These are phyloP conservation scores for Citrullus mucosospermus DNA, from an alignment of 306 rosid species.

Conservation along the genomic window DNA sequence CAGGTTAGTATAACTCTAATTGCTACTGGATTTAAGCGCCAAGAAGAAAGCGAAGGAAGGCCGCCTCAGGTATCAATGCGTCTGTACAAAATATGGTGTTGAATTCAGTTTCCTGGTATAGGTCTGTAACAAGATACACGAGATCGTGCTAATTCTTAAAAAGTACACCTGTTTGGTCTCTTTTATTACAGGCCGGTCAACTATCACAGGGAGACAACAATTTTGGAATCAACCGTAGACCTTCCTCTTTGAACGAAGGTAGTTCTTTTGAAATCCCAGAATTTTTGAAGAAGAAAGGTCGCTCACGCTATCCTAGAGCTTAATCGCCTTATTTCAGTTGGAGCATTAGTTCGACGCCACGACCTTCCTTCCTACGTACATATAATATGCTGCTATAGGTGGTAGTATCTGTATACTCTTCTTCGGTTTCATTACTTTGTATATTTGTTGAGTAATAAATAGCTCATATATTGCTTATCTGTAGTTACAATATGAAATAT, in stretches of 20 bases:
- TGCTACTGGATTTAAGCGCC: constrained; percentile 99
- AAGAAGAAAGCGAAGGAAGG: constrained; percentile 83
- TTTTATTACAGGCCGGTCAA: constrained; percentile 45
- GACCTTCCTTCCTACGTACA: background rate
- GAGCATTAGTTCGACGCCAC: background rate
- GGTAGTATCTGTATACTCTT: constrained; percentile 3
- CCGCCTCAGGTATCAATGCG: constrained; percentile 43
- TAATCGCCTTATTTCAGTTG: constrained; percentile 8
- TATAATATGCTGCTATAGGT: constrained; percentile 3
- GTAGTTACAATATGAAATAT: background rate
- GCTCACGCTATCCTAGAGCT: constrained; percentile 85
- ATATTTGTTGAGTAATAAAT: constrained; percentile 6
- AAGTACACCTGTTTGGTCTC: background rate
- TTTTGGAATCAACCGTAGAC: constrained; percentile 42
- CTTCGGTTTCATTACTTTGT: background rate
- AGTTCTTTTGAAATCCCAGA: constrained; percentile 79
- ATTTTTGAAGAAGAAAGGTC: constrained; percentile 92
- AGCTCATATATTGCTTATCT: constrained; percentile 1
- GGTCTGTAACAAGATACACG: background rate
- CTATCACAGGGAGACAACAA: constrained; percentile 41
- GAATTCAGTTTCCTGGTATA: background rate
- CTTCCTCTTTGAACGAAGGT: constrained; percentile 48
- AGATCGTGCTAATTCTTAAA: background rate
- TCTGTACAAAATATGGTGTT: background rate
- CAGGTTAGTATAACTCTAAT: constrained; percentile 95